A percentile compares a stretch with the other conserved stretches of the same genome.
Conservation (phyloP, 768 basidiomycete genomes). For the Xerocomus spinulosus region DNA sequence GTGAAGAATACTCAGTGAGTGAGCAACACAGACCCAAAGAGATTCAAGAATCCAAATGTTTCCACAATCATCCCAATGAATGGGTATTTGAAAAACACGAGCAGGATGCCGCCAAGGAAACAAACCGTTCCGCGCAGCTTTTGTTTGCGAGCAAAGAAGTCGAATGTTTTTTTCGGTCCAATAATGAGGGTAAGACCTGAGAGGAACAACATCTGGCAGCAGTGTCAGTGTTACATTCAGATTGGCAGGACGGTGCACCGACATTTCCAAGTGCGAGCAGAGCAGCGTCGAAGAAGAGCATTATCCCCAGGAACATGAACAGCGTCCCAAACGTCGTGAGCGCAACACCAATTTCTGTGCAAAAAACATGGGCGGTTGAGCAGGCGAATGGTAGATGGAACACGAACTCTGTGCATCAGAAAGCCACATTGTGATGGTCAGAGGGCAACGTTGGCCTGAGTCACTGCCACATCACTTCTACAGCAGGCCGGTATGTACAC, state of each 20-base stretch:
- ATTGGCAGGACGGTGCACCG: conserved; percentile 23
- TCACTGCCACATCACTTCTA: conserved; percentile 17
- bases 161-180: conserved; percentile 94
- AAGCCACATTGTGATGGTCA: conserved; percentile 40
- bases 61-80: conserved; percentile 92
- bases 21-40: conserved; percentile 71
- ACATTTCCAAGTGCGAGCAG: conserved; percentile 97
- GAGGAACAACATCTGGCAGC: conserved; percentile 76
- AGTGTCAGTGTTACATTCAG: background rate
- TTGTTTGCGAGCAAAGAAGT: conserved; percentile 94
- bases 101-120: conserved; percentile 84
- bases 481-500: background rate
- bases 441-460: background rate
- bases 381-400: background rate
- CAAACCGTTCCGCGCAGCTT: conserved; percentile 88
- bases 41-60: conserved; percentile 93
- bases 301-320: conserved; percentile 94
- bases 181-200: conserved; percentile 95
- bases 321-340: conserved; percentile 92
- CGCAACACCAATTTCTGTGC: conserved; percentile 89
- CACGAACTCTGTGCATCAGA: conserved; percentile 48
- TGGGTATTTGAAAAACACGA: conserved; percentile 95
- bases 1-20: background rate
- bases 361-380: conserved; percentile 1
- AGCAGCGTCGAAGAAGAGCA: conserved; percentile 95